Evolutionary conservation across 148 eudicot genomes (phyloP), one percentile per base, ranked within the genome.

Genomic region (Fagopyrum tataricum): DNA sequence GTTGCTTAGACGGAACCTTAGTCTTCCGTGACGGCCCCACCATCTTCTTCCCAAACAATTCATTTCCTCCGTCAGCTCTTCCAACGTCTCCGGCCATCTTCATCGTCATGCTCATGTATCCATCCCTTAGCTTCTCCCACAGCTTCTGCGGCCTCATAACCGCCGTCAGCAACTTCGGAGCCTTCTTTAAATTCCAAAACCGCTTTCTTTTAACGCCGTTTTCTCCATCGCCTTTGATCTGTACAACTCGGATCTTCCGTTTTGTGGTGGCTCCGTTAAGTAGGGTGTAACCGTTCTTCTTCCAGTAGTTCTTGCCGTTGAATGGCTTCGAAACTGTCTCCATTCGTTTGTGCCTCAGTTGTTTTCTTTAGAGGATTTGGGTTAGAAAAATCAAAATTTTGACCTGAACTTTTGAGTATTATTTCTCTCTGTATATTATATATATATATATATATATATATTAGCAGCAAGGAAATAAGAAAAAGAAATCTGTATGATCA

Each of bases 221-320:
- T 18, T 18, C 31, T 58, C 49, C 49, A 0, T 13, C 69, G 37
- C 72, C 52, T 5, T 6, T 44, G 15, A 70, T 70, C 52, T 15
- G 43, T 20, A 70, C 72, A 0, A 70, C 72, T 70, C 44, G 71
- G 47, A 68, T 40, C 47, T 6, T 68, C 48, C 71, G 71, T 14
- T 68, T 68, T 11, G 44, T 20, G 48, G 71, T n/a, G 71, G 71
- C 48, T 46, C 71, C 72, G 72, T 70, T 12, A 6, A 70, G 52
- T 4, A 70, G 23, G 6, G 26, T 20, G 72, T 70, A 70, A 4
- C 72, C 72, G 17, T 70, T 70, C 72, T 70, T 70, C 72, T 37
- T 44, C 72, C 72, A 70, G 52, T 70, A 70, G 51, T 43, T 70
- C 52, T 70, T 70, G 9, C 72, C 72, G 39, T 70, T 70, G 31